phyloP scores from a whole-genome alignment of 164 flowering plant species.

The Kingdonia uniflora region DNA sequence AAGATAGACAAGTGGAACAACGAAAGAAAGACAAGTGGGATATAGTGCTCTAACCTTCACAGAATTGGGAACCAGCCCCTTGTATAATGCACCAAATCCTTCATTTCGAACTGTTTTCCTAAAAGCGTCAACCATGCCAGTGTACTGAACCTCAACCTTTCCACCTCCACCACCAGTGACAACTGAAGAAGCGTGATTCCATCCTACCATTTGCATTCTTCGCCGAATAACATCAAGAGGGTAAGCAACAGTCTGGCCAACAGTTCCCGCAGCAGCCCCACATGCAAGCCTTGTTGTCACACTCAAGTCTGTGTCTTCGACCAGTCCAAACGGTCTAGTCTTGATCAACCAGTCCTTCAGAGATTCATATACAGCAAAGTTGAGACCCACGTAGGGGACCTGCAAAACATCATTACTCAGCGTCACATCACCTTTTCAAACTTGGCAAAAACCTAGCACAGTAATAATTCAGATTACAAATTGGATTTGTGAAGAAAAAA shows the following conservation, averaged over 20 bases:
- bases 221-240: constrained; percentile 95
- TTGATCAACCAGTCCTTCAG: constrained; percentile 76
- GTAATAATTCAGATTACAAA: too few species aligned
- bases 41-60: constrained; percentile 60
- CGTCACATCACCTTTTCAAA: neutral
- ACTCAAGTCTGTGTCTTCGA: constrained; percentile 52
- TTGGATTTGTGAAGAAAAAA: too few species aligned
- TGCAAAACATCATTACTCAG: constrained; percentile 16
- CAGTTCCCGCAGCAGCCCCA: constrained; percentile 96
- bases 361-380: constrained; percentile 97
- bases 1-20: too few species aligned
- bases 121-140: constrained; percentile 92
- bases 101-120: constrained; percentile 85
- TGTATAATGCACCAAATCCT: constrained; percentile 90
- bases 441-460: too few species aligned
- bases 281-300: constrained; percentile 83
- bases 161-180: constrained; percentile 71
- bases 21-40: neutral
- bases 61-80: constrained; percentile 94
- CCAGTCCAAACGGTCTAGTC: constrained; percentile 62
- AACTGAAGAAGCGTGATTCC: constrained; percentile 80
- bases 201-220: constrained; percentile 99
- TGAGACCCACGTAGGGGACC: constrained; percentile 94
- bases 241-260: constrained; percentile 95
- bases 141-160: constrained; percentile 57